phyloP scores from a whole-genome alignment of 805 yeast species.

The Yamadazyma insecticola region DNA sequence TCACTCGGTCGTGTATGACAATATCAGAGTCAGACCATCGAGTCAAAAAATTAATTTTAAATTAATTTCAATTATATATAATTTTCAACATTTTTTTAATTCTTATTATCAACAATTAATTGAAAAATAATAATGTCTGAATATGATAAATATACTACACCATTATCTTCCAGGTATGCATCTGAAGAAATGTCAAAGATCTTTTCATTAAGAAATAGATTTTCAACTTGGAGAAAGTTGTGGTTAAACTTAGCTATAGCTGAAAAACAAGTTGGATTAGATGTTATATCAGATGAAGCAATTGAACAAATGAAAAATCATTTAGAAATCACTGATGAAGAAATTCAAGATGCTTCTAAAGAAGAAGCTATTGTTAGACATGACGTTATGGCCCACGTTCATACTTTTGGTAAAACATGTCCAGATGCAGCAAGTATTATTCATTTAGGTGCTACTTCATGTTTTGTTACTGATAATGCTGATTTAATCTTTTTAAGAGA shows the following conservation, averaged over 20 bases:
- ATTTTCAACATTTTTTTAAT: no score
- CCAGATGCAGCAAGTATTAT: constrained; percentile 98
- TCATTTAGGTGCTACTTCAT: constrained; percentile 97
- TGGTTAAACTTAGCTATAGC: constrained; percentile 96
- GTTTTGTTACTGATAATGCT: constrained; percentile 97
- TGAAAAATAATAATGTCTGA: constrained; percentile 25
- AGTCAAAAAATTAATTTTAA: no score
- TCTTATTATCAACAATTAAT: not conserved
- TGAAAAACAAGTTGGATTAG: constrained; percentile 85
- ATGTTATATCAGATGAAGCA: constrained; percentile 85
- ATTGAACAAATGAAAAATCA: constrained; percentile 78
- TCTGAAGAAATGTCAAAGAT: constrained; percentile 94
- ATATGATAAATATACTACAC: constrained; percentile 82
- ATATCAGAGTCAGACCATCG: no score
- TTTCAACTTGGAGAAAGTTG: constrained; percentile 96
- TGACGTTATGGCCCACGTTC: constrained; percentile 99
- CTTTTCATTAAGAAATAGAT: constrained; percentile 90
- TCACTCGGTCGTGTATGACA: no score
- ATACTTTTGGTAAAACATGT: constrained; percentile 85
- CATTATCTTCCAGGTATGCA: constrained; percentile 94
- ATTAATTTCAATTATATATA: no score
- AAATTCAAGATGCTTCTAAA: constrained; percentile 78
- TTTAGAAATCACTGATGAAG: constrained; percentile 85
- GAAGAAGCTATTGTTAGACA: constrained; percentile 98
- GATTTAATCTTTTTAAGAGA: constrained; percentile 95